Evolutionary conservation across 75 land plant species (phyloP), one percentile per base, ranked within the genome.

Genomic region (Pinus albicaulis): DNA sequence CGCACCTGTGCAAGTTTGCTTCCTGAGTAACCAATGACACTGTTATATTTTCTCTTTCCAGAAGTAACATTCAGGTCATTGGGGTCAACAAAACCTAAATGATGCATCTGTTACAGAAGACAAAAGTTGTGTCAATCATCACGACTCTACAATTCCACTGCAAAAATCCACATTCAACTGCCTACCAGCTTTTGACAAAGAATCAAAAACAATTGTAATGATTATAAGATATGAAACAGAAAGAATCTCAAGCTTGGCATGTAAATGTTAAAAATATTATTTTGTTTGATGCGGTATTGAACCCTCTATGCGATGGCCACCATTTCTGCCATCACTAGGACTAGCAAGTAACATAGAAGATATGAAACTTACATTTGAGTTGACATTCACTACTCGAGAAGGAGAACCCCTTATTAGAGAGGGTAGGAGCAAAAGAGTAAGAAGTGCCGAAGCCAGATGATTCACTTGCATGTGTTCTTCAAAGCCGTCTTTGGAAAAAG

Each of bases 401-500:
- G 99, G 98, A 69, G 95, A 88, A 55, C 98, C 94, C 72, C 98
- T 85, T 13, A 91, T 77, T 63, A 97, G 86, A 25, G 99, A 94
- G 53, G 99, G 99, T 77, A 97, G 77, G 71, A 97, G 92, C 76
- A 95, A 83, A 74, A 97, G 26, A 48, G 98, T 89, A 52, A 97
- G 90, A 58, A 94, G 82, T 10, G 99, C 95, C 41, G 98, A 92
- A 69, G 95, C 95, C 25, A 97, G 80, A 82, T 97, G 95, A 73
- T 97, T 97, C 74, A 97, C 99, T 97, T 97, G 99, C 89, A 97
- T 77, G 72, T 97, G 99, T 76, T 78, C 86, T 84, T 97, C 99
- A 89, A 87, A 83, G 7, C 95, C 95, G 79, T 97, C 99, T 72
- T 85, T 83, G 11, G 99, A 95, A 71, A 97, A 87, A 61, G 77